Percentiles rank a stretch among this genome's conserved stretches.
Conservation (phyloP, 2,329 filamentous ascomycete genomes). For the Aspergillus thermomutatus region DNA sequence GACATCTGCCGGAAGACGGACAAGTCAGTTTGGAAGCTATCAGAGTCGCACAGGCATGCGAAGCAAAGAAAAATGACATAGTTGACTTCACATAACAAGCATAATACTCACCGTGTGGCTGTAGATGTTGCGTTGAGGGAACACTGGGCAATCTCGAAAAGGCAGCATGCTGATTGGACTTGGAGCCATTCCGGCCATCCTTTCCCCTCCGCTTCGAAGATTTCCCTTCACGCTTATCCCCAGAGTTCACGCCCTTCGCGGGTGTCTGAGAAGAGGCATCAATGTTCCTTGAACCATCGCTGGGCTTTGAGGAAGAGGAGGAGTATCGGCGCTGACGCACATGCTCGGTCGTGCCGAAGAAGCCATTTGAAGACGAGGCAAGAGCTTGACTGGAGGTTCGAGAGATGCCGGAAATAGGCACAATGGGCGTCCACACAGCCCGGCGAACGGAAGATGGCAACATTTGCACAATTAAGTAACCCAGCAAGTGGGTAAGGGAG, state of each 20-base stretch:
- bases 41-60: background rate
- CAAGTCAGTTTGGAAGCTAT: conserved; percentile 2
- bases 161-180: conserved; percentile 36
- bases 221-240: conserved; percentile 35
- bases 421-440: conserved; percentile 39
- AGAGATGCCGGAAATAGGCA: conserved; percentile 31
- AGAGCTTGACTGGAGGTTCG: conserved; percentile 29
- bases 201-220: conserved; percentile 34
- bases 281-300: conserved; percentile 42
- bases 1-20: conserved; percentile 60
- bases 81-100: background rate
- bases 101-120: conserved; percentile 44
- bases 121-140: conserved; percentile 47
- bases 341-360: conserved; percentile 32
- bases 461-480: conserved; percentile 32
- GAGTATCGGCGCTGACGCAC: conserved; percentile 47
- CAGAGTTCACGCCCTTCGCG: conserved; percentile 37
- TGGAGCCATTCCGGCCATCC: conserved; percentile 33
- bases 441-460: conserved; percentile 46
- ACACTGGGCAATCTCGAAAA: conserved; percentile 47
- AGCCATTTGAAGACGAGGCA: conserved; percentile 27
- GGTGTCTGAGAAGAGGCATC: conserved; percentile 39
- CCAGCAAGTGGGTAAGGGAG: conserved; percentile 23
- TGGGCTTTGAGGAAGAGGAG: conserved; percentile 48
- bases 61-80: background rate